Conservation (phyloP, 2,329 filamentous ascomycete species). For the Fusarium circinatum region DNA sequence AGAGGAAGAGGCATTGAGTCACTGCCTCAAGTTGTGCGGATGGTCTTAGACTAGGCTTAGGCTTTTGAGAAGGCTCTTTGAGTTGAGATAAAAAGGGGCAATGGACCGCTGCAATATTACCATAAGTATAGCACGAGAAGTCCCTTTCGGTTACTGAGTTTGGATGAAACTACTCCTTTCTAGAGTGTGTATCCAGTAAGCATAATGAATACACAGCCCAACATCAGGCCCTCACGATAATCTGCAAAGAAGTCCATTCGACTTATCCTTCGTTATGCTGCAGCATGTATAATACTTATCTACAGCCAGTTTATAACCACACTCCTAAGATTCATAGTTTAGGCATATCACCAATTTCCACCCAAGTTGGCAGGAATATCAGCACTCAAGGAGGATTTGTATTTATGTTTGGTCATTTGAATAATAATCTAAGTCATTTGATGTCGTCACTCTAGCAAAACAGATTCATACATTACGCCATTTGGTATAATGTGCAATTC, state of each 20-base stretch:
- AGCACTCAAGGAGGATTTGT: neutral
- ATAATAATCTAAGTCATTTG: neutral
- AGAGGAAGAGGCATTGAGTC: neutral
- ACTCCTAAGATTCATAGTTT: neutral
- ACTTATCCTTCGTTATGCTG: rapidly evolving
- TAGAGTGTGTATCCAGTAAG: rapidly evolving
- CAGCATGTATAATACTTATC: rapidly evolving
- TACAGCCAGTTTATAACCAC: rapidly evolving
- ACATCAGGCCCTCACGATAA: neutral
- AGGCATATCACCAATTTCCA: rapidly evolving
- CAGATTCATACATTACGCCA: constrained; percentile 7
- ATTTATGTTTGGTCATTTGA: neutral
- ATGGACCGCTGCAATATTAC: rapidly evolving
- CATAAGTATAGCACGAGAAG: neutral
- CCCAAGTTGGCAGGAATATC: no score
- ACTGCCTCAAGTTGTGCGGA: neutral
- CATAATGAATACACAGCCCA: neutral
- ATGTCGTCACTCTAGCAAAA: constrained; percentile 6
- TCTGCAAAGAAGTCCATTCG: rapidly evolving
- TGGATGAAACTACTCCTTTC: neutral
- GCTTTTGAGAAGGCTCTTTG: neutral
- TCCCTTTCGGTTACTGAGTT: neutral
- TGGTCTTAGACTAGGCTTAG: neutral
- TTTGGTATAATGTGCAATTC: constrained; percentile 3
- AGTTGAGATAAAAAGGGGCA: neutral